Evolutionary conservation across 148 eudicot genomes (phyloP), one percentile per base, ranked within the genome.

Genomic region (Vaccinium vitisidaea): DNA sequence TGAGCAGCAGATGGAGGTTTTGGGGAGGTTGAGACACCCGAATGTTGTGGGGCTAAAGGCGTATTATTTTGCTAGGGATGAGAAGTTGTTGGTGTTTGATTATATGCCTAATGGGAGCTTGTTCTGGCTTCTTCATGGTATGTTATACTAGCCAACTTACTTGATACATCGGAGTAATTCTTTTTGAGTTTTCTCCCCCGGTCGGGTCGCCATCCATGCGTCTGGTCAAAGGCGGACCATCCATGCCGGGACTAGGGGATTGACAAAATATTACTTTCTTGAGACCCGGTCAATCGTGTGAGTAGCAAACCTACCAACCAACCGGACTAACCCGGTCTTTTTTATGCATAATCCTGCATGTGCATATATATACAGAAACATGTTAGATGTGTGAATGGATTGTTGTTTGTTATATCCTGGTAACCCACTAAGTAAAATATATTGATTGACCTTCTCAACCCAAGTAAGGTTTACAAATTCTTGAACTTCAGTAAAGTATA

Each of bases 51-150:
- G 86, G 5, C 87, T 97, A 83, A 95, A 90, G 85, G 98, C 98
- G 3, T 95, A 97, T 87, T 97, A 95, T 69, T 94, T 91, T 83
- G 98, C 98, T 0, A 88, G 89, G 80, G 98, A 97, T 87, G 99
- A 97, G 93, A 97, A 95, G 87, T 83, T 95, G 88, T 54, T 97
- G 89, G 98, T 97, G 5, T 88, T 86, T 84, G 99, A 97, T 82
- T 97, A 86, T 88, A 88, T 97, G 96, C 89, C 93, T 83, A 94
- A 93, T 83, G 99, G 94, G 0, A 94, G 90, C 92, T 88, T 96
- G 90, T 96, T 92, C 84, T 92, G 94, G 94, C 94, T 94, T 71
- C 93, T 96, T 67, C 99, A 96, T 85, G 99, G 99, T 96, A 91
- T 36, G 82, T 70, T 23, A 9, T 36, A 1, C 53, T 8, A 9